These are phyloP conservation scores for Entophlyctis luteolus DNA, from an alignment of 192 early-diverging fungal species.

Conservation along the genomic window DNA sequence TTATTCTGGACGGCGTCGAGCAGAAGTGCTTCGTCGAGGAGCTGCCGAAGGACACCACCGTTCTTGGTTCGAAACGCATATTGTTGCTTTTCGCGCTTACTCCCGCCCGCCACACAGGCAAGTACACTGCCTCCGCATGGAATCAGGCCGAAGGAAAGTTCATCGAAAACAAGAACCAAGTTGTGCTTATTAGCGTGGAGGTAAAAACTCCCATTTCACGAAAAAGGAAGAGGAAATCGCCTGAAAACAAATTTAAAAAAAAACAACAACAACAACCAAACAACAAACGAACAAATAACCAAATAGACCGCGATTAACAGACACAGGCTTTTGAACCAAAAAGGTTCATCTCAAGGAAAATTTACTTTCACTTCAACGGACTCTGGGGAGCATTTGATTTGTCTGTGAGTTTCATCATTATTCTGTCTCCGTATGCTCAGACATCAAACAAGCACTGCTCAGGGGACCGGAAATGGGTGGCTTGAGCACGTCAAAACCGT, in stretches of 20 bases:
- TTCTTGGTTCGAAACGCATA: slow-evolving; percentile 53
- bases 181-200: slow-evolving; percentile 36
- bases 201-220: too few species aligned
- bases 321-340: slow-evolving; percentile 75
- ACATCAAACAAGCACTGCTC: slow-evolving; percentile 15
- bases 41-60: slow-evolving; percentile 81
- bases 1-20: slow-evolving; percentile 85
- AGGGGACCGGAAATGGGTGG: slow-evolving; percentile 29
- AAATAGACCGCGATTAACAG: slow-evolving; percentile 58
- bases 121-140: slow-evolving; percentile 81
- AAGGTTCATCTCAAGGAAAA: slow-evolving; percentile 66
- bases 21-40: slow-evolving; percentile 94
- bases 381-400: slow-evolving; percentile 87
- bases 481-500: slow-evolving; percentile 66
- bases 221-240: background rate
- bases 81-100: background rate
- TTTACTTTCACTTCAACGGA: slow-evolving; percentile 90
- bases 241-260: background rate
- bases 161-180: slow-evolving; percentile 7
- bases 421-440: background rate
- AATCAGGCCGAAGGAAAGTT: slow-evolving; percentile 41
- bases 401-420: slow-evolving; percentile 54
- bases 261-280: background rate
- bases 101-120: slow-evolving; percentile 17
- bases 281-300: slow-evolving; percentile 45